These are phyloP conservation scores for Solanum chacoense DNA, from an alignment of 305 asterid species.

Conservation along the genomic window DNA sequence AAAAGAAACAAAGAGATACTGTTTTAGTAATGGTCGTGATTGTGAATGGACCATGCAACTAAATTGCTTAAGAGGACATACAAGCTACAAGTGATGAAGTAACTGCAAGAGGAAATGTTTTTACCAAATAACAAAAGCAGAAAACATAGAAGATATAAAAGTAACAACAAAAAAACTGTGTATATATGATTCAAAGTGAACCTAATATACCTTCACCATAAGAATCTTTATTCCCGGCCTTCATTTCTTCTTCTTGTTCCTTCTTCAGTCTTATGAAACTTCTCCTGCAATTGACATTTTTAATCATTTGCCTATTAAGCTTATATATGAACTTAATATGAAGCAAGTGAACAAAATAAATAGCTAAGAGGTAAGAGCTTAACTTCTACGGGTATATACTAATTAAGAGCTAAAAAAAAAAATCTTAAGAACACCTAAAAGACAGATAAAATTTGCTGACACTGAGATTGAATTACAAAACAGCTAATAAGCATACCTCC, in stretches of 20 bases:
- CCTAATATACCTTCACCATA: not conserved
- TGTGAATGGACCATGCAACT: not conserved
- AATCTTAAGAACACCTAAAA: not conserved
- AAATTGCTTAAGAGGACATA: not conserved
- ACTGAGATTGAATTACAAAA: not conserved
- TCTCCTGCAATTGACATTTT: conserved; percentile 11
- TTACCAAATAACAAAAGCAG: not conserved
- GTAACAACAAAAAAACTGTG: not conserved
- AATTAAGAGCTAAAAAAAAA: not conserved
- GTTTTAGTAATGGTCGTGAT: not conserved
- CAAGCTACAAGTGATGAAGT: not conserved
- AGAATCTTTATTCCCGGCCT: not conserved
- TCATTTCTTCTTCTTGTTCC: conserved; percentile 34
- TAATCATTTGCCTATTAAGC: not conserved
- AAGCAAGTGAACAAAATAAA: not conserved
- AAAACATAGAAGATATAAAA: not conserved
- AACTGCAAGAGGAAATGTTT: not conserved
- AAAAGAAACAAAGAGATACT: not conserved
- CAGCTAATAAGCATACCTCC: not conserved
- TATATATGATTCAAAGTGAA: not conserved
- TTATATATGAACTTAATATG: not conserved
- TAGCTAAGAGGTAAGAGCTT: not conserved
- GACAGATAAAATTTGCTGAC: not conserved
- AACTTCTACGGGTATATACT: not conserved
- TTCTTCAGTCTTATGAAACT: conserved; percentile 26